phyloP scores from a whole-genome alignment of 2,329 filamentous ascomycete genomes.

The Huntiella abstrusa region DNA sequence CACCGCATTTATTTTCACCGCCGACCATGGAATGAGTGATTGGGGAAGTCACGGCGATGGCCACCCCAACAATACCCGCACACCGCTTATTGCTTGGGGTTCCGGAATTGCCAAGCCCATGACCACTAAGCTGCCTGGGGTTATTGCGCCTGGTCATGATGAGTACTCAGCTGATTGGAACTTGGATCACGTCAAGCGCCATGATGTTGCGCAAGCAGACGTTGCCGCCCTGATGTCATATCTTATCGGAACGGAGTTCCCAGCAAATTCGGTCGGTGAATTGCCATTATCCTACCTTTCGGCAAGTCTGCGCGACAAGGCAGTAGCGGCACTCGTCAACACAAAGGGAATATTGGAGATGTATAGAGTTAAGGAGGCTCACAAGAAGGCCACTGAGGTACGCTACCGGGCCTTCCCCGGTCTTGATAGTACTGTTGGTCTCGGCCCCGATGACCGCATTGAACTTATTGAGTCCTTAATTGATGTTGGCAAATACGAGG shows the following conservation, averaged over 20 bases:
- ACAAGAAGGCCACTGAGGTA: slow-evolving; percentile 58
- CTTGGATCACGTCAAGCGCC: slow-evolving; percentile 58
- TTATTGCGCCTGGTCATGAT: slow-evolving; percentile 62
- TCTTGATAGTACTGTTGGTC: slow-evolving; percentile 39
- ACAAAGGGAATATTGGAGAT: slow-evolving; percentile 79
- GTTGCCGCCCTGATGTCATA: slow-evolving; percentile 93
- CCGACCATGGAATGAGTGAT: slow-evolving; percentile 97
- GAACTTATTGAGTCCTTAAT: slow-evolving; percentile 51
- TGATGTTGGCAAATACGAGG: slow-evolving; percentile 42
- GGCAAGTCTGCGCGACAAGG: slow-evolving; percentile 55
- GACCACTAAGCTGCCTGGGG: slow-evolving; percentile 25
- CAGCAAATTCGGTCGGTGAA: slow-evolving; percentile 89
- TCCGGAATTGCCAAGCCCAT: slow-evolving; percentile 69
- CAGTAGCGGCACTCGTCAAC: slow-evolving; percentile 68
- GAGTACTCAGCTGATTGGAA: slow-evolving; percentile 84
- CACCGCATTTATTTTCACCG: slow-evolving; percentile 91
- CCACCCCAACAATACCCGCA: slow-evolving; percentile 90
- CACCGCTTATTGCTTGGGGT: slow-evolving; percentile 83
- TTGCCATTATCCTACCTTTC: slow-evolving; percentile 69
- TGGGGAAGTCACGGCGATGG: slow-evolving; percentile 98
- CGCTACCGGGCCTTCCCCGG: slow-evolving; percentile 58
- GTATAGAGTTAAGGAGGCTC: slow-evolving; percentile 82
- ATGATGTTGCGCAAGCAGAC: slow-evolving; percentile 89
- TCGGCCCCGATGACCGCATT: slow-evolving; percentile 48
- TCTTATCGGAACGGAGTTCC: slow-evolving; percentile 69